A percentile compares a stretch with the other conserved stretches of the same genome.
phyloP scores from a whole-genome alignment of 768 basidiomycete species.

The Termitomyces eurrhizus region DNA sequence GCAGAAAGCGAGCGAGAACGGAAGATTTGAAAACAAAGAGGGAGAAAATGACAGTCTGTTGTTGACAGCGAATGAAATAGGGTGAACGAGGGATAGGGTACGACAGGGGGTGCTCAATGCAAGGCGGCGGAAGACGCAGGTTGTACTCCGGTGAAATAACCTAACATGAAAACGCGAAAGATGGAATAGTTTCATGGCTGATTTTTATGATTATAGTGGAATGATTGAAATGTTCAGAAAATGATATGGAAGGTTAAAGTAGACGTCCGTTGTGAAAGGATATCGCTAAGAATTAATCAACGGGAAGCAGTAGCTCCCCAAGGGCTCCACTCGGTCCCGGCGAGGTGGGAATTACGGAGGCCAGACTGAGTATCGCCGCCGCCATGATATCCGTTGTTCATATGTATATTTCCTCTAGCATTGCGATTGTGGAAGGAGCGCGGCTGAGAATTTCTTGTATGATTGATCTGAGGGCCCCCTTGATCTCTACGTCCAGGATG shows the following conservation, averaged over 20 bases:
- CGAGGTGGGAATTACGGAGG: slow-evolving; percentile 16
- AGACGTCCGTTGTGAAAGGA: slow-evolving; percentile 6
- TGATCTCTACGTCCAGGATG: slow-evolving; percentile 24
- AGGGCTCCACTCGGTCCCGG: slow-evolving; percentile 28
- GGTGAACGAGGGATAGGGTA: slow-evolving; percentile 12
- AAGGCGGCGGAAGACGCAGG: slow-evolving; percentile 3
- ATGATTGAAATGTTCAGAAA: slow-evolving; percentile 7
- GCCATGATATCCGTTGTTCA: slow-evolving; percentile 18
- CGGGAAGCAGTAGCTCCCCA: slow-evolving; percentile 24
- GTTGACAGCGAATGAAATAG: slow-evolving; percentile 4
- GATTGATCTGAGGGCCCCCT: slow-evolving; percentile 17
- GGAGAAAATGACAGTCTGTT: not conserved
- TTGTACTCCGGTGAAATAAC: slow-evolving; percentile 9
- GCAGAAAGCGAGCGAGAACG: not conserved
- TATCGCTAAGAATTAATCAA: slow-evolving; percentile 11
- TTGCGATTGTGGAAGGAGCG: slow-evolving; percentile 23
- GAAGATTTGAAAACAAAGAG: not conserved
- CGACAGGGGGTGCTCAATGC: slow-evolving; percentile 5
- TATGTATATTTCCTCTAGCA: slow-evolving; percentile 20
- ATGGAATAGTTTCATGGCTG: slow-evolving; percentile 10
- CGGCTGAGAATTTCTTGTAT: slow-evolving; percentile 19
- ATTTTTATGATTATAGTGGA: slow-evolving; percentile 11
- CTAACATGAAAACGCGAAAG: slow-evolving; percentile 9
- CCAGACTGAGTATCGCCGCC: slow-evolving; percentile 18
- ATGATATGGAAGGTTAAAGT: slow-evolving; percentile 2